Evolutionary conservation across 306 rosid species (phyloP).

Genomic region (Glycine tomentella): DNA sequence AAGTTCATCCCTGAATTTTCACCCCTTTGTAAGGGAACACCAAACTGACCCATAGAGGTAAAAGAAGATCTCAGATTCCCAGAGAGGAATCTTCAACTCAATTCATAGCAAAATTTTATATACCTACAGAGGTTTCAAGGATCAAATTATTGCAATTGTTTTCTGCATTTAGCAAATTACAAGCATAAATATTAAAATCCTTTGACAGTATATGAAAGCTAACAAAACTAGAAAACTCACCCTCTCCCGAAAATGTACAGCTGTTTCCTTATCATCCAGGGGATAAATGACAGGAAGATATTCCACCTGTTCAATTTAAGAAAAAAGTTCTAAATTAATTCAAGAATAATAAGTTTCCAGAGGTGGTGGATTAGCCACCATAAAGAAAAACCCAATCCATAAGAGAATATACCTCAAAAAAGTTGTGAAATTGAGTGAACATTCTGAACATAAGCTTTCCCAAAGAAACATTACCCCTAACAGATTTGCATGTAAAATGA

Average conservation of each 20-base stretch:
- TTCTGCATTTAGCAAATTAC: too few relatives aligned
- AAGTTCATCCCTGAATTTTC: too few relatives aligned
- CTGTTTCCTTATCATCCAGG: conserved; percentile 72
- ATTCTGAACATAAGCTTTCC: conserved; percentile 87
- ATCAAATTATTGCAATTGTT: too few relatives aligned
- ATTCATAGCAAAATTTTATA: too few relatives aligned
- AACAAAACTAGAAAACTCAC: conserved; percentile 59
- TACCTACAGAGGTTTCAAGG: too few relatives aligned
- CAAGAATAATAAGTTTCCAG: conserved; percentile 23
- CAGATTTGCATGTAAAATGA: conserved; percentile 38
- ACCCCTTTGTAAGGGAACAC: too few relatives aligned
- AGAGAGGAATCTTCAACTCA: too few relatives aligned
- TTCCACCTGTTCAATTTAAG: conserved; percentile 76
- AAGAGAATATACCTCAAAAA: conserved; percentile 74
- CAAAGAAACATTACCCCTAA: conserved; percentile 89
- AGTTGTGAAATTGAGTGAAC: conserved; percentile 97
- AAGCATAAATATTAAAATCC: conserved; percentile 25
- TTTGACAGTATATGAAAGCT: conserved; percentile 14
- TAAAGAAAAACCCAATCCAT: conserved; percentile 28
- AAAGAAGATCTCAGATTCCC: too few relatives aligned
- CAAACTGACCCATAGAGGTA: too few relatives aligned
- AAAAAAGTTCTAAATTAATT: conserved; percentile 35
- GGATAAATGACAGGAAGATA: conserved; percentile 92
- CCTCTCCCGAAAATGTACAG: conserved; percentile 74
- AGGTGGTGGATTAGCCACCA: conserved; percentile 5